Conservation (phyloP, 2,329 filamentous ascomycete genomes). For the Ophiocordyceps camponoti-saundersi region DNA sequence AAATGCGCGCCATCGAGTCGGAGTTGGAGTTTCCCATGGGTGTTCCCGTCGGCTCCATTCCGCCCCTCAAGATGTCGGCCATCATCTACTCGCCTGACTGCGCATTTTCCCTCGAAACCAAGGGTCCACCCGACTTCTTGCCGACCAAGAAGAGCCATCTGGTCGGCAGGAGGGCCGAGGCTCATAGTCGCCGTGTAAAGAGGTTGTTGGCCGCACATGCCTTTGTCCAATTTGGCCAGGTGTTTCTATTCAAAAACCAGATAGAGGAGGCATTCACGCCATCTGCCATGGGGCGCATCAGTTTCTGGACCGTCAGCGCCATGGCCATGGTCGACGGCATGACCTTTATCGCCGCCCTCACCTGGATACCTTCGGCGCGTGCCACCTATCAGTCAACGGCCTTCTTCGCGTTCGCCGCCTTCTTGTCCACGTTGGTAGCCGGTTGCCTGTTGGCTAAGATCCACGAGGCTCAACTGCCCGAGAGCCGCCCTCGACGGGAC, state of each 20-base stretch:
- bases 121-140: slow-evolving; percentile 40
- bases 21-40: slow-evolving; percentile 46
- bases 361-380: slow-evolving; percentile 37
- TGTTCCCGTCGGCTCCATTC: slow-evolving; percentile 35
- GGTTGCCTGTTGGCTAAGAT: slow-evolving; percentile 42
- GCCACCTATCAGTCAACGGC: slow-evolving; percentile 40
- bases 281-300: slow-evolving; percentile 48
- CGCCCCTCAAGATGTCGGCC: slow-evolving; percentile 42
- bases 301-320: slow-evolving; percentile 42
- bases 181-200: slow-evolving; percentile 38
- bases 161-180: slow-evolving; percentile 42
- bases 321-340: slow-evolving; percentile 48
- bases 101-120: slow-evolving; percentile 47
- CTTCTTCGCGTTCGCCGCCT: slow-evolving; percentile 29
- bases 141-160: slow-evolving; percentile 36
- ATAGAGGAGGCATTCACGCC: slow-evolving; percentile 51
- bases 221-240: slow-evolving; percentile 40
- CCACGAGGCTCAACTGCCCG: slow-evolving; percentile 37
- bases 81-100: slow-evolving; percentile 54
- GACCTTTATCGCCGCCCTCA: slow-evolving; percentile 36
- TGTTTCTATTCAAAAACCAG: slow-evolving; percentile 44
- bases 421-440: slow-evolving; percentile 40
- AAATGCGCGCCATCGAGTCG: slow-evolving; percentile 39
- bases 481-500: slow-evolving; percentile 33
- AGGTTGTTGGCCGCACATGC: slow-evolving; percentile 41